These are phyloP conservation scores for Alopecurus myosuroides DNA, from an alignment of 176 grass and related monocot species.

Conservation along the genomic window DNA sequence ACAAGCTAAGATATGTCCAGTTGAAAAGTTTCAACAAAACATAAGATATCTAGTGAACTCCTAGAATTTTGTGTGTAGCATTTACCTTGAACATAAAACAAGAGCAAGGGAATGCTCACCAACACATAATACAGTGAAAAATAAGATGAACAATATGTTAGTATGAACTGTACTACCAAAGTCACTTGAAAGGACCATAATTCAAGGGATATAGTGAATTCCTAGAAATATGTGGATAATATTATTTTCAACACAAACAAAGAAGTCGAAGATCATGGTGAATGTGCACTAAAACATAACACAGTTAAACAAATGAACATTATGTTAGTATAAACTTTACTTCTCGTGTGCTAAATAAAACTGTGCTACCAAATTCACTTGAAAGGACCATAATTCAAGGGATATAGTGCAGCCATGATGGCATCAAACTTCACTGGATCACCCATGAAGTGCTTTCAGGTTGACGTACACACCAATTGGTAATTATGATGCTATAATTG, in stretches of 20 bases:
- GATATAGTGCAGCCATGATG: not conserved
- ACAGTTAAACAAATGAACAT: too few species aligned
- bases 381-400: not conserved
- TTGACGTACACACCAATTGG: not conserved
- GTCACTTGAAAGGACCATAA: not conserved
- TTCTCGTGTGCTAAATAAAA: too few species aligned
- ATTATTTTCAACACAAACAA: too few species aligned
- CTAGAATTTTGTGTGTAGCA: not conserved
- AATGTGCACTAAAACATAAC: too few species aligned
- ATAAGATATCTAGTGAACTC: not conserved
- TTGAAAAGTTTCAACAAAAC: not conserved
- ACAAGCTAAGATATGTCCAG: not conserved
- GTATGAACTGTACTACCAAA: not conserved
- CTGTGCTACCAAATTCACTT: too few species aligned
- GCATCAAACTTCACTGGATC: not conserved
- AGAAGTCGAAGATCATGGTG: too few species aligned
- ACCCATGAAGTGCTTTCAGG: not conserved
- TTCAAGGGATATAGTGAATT: not conserved
- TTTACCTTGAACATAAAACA: not conserved
- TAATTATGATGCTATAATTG: not conserved
- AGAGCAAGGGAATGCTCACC: not conserved
- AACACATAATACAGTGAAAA: not conserved
- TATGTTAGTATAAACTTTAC: too few species aligned
- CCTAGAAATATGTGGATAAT: too few species aligned
- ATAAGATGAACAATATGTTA: not conserved